Base-by-base conservation (phyloP, 1,284 basidiomycete species). In the Tilletia indica region DNA sequence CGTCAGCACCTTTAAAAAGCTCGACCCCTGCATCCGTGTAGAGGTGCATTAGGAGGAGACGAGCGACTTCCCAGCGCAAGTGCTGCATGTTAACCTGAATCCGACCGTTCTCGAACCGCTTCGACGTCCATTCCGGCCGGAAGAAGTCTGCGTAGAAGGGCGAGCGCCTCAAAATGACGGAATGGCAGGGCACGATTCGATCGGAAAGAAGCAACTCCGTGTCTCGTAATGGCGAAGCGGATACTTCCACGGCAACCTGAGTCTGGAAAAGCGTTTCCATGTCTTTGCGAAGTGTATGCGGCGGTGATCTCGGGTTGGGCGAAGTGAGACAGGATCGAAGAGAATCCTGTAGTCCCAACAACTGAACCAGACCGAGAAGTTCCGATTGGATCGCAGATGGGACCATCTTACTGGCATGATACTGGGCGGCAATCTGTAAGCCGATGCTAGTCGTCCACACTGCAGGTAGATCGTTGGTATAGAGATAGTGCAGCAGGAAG, bases 91-190 rank as follows among this genome's bases (percentile, higher is more conserved):
- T 86, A 63, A 98, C 85, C 1, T 85, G 85, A 14, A 97, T 82
- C 1, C 88, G 87, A 9, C 88, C 88, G 12, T 39, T 76, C n/a
- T 87, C 87, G 87, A 89, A 88, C 11, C 92, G 87, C 31, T 87
- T 86, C 25, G 76, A 80, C 3, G 92, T 92, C 94, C 96, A 98
- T 54, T 90, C 92, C 34, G 87, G 86, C 77, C 90, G 90, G 82
- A 96, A 94, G 84, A 99, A 91, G n/a, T 89, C 89, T 5, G 89
- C 86, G 81, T 98, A 97, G 82, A 97, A 92, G 0, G 90, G 88
- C 58, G 92, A 95, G 2, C 96, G 89, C 0, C 93, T 88, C 21
- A 99, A 87, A 19, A 98, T 84, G 11, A 87, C 84, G 0, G 94
- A 93, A 82, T 97, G 91, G 8, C 89, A 89, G 36, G 85, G 85